phyloP scores from a whole-genome alignment of 2,329 filamentous ascomycete species.

The Cryphonectria carpinicola region DNA sequence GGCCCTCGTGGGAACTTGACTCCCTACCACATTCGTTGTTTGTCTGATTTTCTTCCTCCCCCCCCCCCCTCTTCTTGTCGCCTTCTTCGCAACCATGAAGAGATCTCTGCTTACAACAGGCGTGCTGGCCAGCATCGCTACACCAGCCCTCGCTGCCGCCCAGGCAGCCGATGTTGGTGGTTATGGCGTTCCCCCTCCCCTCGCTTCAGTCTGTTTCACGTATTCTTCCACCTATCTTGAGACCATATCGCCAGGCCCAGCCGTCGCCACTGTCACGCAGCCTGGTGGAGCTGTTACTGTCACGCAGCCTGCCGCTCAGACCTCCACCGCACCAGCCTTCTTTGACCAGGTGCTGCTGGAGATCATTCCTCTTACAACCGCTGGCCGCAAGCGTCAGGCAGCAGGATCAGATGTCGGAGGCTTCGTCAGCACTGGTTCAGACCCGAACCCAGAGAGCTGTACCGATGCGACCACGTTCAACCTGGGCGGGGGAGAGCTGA shows the following conservation, averaged over 20 bases:
- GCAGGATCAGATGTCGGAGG: background rate
- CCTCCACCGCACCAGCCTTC: background rate
- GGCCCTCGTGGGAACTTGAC: background rate
- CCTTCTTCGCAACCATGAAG: background rate
- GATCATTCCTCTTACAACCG: background rate
- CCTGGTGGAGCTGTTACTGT: background rate
- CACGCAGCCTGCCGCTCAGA: background rate
- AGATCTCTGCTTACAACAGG: background rate
- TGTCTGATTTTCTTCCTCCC: background rate
- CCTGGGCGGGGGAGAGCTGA: background rate
- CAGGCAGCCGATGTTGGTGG: background rate
- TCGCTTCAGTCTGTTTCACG: background rate
- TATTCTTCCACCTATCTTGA: constrained; percentile 1
- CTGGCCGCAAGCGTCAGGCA: background rate
- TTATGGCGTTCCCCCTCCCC: background rate
- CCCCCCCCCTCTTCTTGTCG: background rate
- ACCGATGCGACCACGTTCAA: background rate
- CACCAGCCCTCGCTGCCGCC: background rate
- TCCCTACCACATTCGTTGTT: background rate
- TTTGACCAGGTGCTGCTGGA: background rate
- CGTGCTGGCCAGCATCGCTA: background rate
- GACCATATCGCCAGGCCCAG: background rate
- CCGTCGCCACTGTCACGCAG: background rate
- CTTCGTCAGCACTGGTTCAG: background rate
- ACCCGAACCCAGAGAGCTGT: background rate